phyloP scores from a whole-genome alignment of 179 eudicot genomes.

The Beta macrorhiza region DNA sequence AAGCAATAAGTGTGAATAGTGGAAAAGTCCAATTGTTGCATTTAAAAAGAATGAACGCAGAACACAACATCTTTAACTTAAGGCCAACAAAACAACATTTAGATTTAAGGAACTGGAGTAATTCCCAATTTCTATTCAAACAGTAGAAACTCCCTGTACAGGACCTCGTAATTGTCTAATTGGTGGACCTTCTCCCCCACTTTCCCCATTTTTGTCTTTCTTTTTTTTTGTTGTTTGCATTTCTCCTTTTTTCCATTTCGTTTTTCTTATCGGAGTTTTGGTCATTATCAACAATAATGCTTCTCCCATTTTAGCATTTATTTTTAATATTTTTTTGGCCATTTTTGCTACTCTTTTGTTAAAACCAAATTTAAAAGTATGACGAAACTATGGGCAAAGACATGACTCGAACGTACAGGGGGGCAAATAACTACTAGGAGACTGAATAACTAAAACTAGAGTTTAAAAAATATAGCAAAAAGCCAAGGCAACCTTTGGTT shows the following conservation, averaged over 20 bases:
- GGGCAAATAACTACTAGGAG: too few species aligned
- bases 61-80: too few species aligned
- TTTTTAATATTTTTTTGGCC: background rate
- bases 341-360: too few species aligned
- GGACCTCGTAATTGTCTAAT: constrained; percentile 30
- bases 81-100: too few species aligned
- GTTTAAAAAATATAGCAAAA: too few species aligned
- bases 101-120: constrained; percentile 4
- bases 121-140: constrained; percentile 42
- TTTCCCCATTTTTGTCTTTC: background rate
- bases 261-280: constrained; percentile 33
- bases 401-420: too few species aligned
- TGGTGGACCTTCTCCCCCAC: constrained; percentile 21
- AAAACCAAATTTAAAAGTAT: too few species aligned
- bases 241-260: background rate
- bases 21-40: too few species aligned
- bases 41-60: background rate
- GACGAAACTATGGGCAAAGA: too few species aligned
- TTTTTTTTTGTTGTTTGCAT: constrained; percentile 6
- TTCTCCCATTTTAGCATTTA: constrained; percentile 15
- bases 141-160: constrained; percentile 43
- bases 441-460: too few species aligned
- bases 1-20: too few species aligned
- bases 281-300: constrained; percentile 36
- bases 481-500: too few species aligned